Base-by-base conservation (phyloP, 768 basidiomycete species). In the Russula abietina region DNA sequence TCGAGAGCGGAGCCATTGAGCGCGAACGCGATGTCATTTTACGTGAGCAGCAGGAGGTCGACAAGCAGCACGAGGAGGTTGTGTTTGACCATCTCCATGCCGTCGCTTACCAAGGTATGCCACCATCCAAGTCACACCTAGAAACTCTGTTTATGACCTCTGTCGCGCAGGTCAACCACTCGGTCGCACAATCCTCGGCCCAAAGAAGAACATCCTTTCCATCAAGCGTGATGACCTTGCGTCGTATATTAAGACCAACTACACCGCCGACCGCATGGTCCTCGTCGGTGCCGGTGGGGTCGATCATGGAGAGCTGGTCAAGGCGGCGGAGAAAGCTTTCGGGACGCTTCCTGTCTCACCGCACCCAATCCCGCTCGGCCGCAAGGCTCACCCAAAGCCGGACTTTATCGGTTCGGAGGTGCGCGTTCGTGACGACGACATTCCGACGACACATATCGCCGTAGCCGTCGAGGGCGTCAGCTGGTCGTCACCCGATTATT, bases 401-500 rank as follows among this genome's bases (percentile, higher is more conserved):
- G 73, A 79, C 61, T 99, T 99, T 75, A 79, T 92, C 64, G 97
- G 97, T 57, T 90, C 94, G 19, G 97, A 99, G 74, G 96, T 98
- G 64, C 89, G 96, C 70, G 77, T 98, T 65, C 89, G 96, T 53
- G 93, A 99, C 73, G 97, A 98, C 77, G 87, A 88, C 60, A 78
- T 89, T 72, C 82, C 87, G 28, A 93, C 92, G 7, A 89, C 90
- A 63, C 89, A 98, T 80, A 82, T 99, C 71, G 96, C 96, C 66
- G 89, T 99, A 70, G 93, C 97, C 33, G 94, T 98, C 51, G 95
- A 98, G 74, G 97, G 97, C 74, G 95, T 96, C 60, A 87, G 93
- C 75, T 98, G 96, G 95, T 91, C 88, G 70, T 93, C 90, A 11
- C 94, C 96, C 32, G 97, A 99, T 77, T 98, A 98, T 81, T 98